Base-by-base conservation (phyloP, 2,329 filamentous ascomycete genomes). In the Daldinia sp. region DNA sequence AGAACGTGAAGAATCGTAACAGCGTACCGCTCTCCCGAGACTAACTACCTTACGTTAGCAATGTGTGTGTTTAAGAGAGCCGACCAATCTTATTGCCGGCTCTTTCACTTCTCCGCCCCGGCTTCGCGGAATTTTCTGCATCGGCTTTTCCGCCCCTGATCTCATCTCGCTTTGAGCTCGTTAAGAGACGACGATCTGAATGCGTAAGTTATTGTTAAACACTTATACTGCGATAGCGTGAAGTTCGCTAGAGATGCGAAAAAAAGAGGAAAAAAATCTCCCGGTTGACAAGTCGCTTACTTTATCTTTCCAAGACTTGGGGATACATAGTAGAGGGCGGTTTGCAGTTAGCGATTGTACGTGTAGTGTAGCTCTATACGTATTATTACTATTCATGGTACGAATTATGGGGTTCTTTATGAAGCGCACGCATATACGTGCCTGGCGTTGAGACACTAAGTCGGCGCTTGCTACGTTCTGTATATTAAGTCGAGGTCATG, bases 401-500 rank as follows among this genome's bases (percentile, higher is more conserved):
- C 64, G 57, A 66, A 68, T 51, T 63, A 68, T 69, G 67, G 68
- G 60, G 63, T 60, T 64, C 57, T 56, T 63, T 61, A 71, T 63
- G 63, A 66, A 56, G 50, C 59, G 60, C 58, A 64, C 58, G 63
- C 53, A 64, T 64, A 71, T 62, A 69, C 45, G 69, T 68, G 61
- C 66, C 63, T 68, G 65, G 64, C 65, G 58, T 64, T 63, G 60
- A 70, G 65, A 58, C 64, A 68, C 62, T 67, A 68, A 67, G 65
- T 63, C 58, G 56, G 64, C 61, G 61, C 68, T 61, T 71, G 70
- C 68, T 64, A 71, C 66, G 66, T 58, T 65, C 66, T 64, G 56
- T 68, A 73, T 70, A 73, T 74, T 73, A 73, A 72, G 62, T 68
- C 63, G 64, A 61, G 69, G 57, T 68, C 64, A 67, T 69, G 65